These are phyloP conservation scores for Neoarthrinium moseri DNA, from an alignment of 2,329 filamentous ascomycete species.

Conservation along the genomic window DNA sequence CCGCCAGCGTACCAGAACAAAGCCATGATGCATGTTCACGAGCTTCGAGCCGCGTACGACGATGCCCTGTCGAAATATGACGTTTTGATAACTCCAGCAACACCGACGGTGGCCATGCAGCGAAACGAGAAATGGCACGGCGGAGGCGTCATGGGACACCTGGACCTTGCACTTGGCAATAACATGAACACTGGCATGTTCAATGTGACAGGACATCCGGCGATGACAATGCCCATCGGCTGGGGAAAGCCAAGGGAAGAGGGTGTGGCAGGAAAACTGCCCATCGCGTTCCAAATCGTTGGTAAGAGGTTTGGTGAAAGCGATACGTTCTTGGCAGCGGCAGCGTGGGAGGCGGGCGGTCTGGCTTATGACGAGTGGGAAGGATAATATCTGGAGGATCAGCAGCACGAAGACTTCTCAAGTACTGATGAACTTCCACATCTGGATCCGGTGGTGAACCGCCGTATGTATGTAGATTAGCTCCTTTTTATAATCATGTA, in stretches of 20 bases:
- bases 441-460: no score
- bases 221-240: conserved; percentile 43
- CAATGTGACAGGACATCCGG: conserved; percentile 50
- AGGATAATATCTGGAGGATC: no score
- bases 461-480: no score
- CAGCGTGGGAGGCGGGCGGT: conserved; percentile 29
- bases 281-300: conserved; percentile 30
- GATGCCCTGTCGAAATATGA: conserved; percentile 39
- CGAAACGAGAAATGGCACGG: conserved; percentile 1
- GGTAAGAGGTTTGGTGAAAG: conserved; percentile 26
- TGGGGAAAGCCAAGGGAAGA: conserved; percentile 19
- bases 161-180: conserved; percentile 37
- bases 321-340: conserved; percentile 24
- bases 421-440: no score
- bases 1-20: conserved; percentile 37
- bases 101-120: conserved; percentile 24
- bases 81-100: conserved; percentile 45
- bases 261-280: conserved; percentile 19
- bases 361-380: conserved; percentile 22
- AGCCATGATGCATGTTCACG: conserved; percentile 41
- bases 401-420: no score
- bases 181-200: conserved; percentile 45
- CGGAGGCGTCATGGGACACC: conserved; percentile 1
- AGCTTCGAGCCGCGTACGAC: conserved; percentile 47
- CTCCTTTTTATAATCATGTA: no score